Evolutionary conservation across 2,329 filamentous ascomycete genomes (phyloP).

Genomic region (Monilinia aucupariae): DNA sequence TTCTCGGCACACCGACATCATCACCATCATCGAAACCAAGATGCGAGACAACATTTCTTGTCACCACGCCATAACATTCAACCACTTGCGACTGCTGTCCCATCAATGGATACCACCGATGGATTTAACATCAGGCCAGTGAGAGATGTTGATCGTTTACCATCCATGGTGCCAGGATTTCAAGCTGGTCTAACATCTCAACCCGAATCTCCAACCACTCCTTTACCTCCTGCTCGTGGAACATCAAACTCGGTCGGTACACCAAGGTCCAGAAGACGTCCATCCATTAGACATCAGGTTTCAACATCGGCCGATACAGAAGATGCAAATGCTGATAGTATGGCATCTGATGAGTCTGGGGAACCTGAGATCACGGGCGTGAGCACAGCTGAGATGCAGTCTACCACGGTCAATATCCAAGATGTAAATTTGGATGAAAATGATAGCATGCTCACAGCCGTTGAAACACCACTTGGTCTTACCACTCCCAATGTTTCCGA

Average conservation of each 20-base stretch:
- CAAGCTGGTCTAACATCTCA: conserved; percentile 73
- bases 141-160: conserved; percentile 74
- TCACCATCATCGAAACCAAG: conserved; percentile 48
- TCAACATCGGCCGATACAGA: conserved; percentile 83
- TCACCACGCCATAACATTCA: conserved; percentile 54
- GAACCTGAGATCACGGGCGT: conserved; percentile 68
- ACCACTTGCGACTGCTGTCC: conserved; percentile 60
- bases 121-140: conserved; percentile 71
- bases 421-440: conserved; percentile 72
- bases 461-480: conserved; percentile 65
- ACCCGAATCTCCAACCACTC: conserved; percentile 85
- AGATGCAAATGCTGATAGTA: conserved; percentile 78
- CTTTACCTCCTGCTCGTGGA: conserved; percentile 56
- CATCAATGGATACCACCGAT: conserved; percentile 63
- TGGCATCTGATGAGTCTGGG: conserved; percentile 69
- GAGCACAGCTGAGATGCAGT: conserved; percentile 72
- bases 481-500: conserved; percentile 76
- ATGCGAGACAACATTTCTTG: conserved; percentile 45
- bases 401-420: conserved; percentile 75
- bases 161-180: conserved; percentile 70
- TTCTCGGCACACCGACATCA: conserved; percentile 53
- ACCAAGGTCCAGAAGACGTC: conserved; percentile 60
- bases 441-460: conserved; percentile 68
- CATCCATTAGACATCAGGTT: conserved; percentile 82
- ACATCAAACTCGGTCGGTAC: conserved; percentile 49